These are phyloP conservation scores for Neofusicoccum sp. DNA, from an alignment of 2,329 filamentous ascomycete species.

Conservation along the genomic window DNA sequence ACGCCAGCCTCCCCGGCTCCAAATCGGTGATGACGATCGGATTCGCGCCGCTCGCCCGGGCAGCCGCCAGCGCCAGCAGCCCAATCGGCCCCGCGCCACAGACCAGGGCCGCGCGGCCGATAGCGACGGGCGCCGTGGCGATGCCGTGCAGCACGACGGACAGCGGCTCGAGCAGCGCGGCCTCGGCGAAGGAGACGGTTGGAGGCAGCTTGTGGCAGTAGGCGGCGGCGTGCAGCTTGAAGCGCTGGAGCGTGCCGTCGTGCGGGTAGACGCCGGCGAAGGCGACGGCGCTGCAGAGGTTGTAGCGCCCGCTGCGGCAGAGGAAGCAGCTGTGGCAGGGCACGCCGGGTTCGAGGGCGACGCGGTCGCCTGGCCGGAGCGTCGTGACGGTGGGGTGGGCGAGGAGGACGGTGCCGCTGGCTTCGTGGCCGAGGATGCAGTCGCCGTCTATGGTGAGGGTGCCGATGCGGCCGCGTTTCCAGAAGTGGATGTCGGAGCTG, in stretches of 20 bases:
- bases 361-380: conserved; percentile 61
- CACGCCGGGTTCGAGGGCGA: conserved; percentile 68
- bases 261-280: conserved; percentile 66
- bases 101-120: conserved; percentile 60
- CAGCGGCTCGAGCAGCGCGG: conserved; percentile 66
- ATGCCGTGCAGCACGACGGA: conserved; percentile 66
- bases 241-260: conserved; percentile 62
- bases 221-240: conserved; percentile 63
- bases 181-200: conserved; percentile 59
- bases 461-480: conserved; percentile 67
- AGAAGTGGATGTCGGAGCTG: conserved; percentile 70
- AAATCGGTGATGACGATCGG: conserved; percentile 67
- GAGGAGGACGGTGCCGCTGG: conserved; percentile 61
- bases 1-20: conserved; percentile 58
- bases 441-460: conserved; percentile 63
- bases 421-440: conserved; percentile 68
- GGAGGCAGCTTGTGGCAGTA: conserved; percentile 57
- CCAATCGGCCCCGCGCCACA: conserved; percentile 69
- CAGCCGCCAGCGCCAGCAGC: conserved; percentile 62
- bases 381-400: conserved; percentile 58
- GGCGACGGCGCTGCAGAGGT: conserved; percentile 63
- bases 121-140: conserved; percentile 52
- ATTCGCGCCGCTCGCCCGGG: conserved; percentile 64
- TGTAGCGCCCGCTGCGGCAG: conserved; percentile 63
- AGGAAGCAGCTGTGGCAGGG: conserved; percentile 64